phyloP scores from a whole-genome alignment of 148 eudicot species.

The Silene conica region DNA sequence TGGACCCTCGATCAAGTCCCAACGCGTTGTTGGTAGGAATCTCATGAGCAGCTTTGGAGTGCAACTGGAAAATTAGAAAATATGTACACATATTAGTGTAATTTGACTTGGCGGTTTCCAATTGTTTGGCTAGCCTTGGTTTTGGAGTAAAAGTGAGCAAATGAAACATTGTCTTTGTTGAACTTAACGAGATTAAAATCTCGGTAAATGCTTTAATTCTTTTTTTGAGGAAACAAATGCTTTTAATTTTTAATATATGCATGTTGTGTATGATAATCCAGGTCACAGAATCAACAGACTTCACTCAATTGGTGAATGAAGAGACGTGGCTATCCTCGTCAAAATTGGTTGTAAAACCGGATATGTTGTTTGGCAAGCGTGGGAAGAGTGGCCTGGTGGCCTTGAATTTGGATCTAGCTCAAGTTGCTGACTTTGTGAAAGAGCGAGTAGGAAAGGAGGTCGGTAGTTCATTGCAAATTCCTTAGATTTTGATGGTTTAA shows the following conservation, averaged over 20 bases:
- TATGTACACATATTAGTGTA: neutral
- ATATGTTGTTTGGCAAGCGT: slow-evolving; percentile 88
- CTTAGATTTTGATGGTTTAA: neutral
- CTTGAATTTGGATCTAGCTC: slow-evolving; percentile 70
- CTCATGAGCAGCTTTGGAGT: neutral
- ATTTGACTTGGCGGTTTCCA: neutral
- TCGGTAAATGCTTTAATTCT: neutral
- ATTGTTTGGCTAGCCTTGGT: neutral
- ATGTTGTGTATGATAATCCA: slow-evolving; percentile 17
- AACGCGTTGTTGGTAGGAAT: neutral
- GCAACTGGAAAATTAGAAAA: neutral
- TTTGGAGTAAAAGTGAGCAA: neutral
- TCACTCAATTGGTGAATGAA: slow-evolving; percentile 46
- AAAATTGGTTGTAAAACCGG: slow-evolving; percentile 75
- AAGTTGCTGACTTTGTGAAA: slow-evolving; percentile 76
- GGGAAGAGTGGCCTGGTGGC: slow-evolving; percentile 86
- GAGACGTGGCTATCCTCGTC: slow-evolving; percentile 77
- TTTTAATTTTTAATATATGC: neutral
- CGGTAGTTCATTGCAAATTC: neutral
- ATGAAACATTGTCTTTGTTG: neutral
- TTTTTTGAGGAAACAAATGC: no score
- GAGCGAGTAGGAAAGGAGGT: slow-evolving; percentile 72
- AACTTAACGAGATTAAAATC: neutral
- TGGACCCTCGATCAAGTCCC: neutral
- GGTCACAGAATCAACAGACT: slow-evolving; percentile 65